phyloP scores from a whole-genome alignment of 257 asterid genomes.

The Solanum ahanhuiri region DNA sequence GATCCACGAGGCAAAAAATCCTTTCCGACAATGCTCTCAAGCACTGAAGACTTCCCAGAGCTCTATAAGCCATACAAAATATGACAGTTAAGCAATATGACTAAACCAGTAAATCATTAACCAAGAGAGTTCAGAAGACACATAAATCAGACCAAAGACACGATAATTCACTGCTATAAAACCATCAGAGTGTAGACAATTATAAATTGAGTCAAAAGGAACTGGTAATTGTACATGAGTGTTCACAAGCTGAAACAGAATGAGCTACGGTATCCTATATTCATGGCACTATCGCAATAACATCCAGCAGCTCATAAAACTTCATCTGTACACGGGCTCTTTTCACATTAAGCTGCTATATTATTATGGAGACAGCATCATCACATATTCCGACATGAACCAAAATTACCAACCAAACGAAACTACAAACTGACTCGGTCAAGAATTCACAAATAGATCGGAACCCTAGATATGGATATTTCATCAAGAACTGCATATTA shows the following conservation, averaged over 20 bases:
- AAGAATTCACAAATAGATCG: neutral
- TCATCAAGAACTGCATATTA: neutral
- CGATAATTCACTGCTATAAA: neutral
- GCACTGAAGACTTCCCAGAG: constrained; percentile 97
- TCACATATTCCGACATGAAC: neutral
- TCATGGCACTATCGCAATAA: neutral
- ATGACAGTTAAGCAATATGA: neutral
- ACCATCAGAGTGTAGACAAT: neutral
- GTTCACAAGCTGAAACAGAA: neutral
- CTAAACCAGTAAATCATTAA: neutral
- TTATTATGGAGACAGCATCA: neutral
- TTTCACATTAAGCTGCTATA: neutral
- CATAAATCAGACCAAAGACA: neutral
- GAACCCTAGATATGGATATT: neutral
- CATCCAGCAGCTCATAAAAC: neutral
- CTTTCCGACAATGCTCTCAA: constrained; percentile 93
- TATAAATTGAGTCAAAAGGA: neutral
- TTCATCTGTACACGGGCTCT: neutral
- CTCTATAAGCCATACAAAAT: constrained; percentile 39
- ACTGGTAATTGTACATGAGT: neutral
- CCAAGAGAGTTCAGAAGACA: neutral
- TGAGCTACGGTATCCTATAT: neutral
- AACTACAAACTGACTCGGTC: neutral
- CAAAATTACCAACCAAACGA: neutral
- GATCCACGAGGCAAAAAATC: constrained; percentile 99